Base-by-base conservation (phyloP, 805 yeast species). In the Candida cerambycidarum region DNA sequence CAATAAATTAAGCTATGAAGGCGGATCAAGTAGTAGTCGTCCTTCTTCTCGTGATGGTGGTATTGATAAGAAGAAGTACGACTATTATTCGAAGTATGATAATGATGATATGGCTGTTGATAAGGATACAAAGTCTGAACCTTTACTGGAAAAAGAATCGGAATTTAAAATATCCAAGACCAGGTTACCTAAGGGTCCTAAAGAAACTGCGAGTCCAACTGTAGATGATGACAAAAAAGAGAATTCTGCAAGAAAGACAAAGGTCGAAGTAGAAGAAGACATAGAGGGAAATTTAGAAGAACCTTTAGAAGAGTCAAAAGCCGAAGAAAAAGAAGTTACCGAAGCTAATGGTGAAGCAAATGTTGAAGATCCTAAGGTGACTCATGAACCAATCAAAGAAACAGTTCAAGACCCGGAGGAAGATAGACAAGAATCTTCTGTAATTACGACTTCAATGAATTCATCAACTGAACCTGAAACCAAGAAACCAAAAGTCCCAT, bases 51-150 rank as follows among this genome's bases (percentile, higher is more conserved):
- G 45, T 17, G 31, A 52, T 13, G 46, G 58, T 2, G 45, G 23
- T 7, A 39, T 51, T 10, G 30, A 52, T 3, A 54, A 56, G 21
- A 58, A 58, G 15, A 51, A 68, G 9, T 65, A 63, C 43, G 71
- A 67, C 38, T 52, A 52, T 40, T 67, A 67, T 39, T 53, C 69
- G 9, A 37, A 42, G 23, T 42, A 42, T 32, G 39, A 37, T 5
- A n/a, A 6, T 24, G 41, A 29, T 31, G 11, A 10, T 30, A 30
- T 30, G 33, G 35, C 17, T 6, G 25, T 32, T 12, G 35, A 30
- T 13, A 8, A 8, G 5, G 23, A 21, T 5, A 5, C 23, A 21
- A 8, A 21, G n/a, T n/a, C n/a, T n/a, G n/a, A n/a, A n/a, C n/a
- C n/a, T n/a, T n/a, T n/a, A n/a, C n/a, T n/a, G n/a, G n/a, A n/a